Base-by-base conservation (phyloP, 202 grass and related monocot genomes). In the Musa balbisiana region DNA sequence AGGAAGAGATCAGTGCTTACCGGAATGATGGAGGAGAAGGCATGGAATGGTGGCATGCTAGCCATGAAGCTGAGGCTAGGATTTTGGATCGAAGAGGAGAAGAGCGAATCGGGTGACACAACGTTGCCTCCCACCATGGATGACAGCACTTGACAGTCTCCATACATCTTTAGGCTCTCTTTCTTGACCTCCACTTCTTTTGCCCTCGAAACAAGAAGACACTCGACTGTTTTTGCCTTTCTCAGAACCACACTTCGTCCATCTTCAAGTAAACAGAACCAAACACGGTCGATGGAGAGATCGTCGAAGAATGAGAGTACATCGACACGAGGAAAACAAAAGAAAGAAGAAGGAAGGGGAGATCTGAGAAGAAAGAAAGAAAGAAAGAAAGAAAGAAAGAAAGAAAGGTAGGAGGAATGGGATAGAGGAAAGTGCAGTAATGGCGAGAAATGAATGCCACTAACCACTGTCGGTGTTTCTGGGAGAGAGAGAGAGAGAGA, bases 101-200 rank as follows among this genome's bases (percentile, higher is more conserved):
- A 99, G 81, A 99, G 83, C 62, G 87, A 86, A 71, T 95, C 95
- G 51, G 85, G 75, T 10, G 95, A 85, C 52, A 86, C 79, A 16
- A 58, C 78, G 16, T 53, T 73, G 3, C 78, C 78, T 43, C 69
- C 69, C 23, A 85, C 81, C 83, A 92, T 89, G 26, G 91, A 89
- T 6, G 95, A 88, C 73, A 95, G 80, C 16, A 99, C 91, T 80
- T 99, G 95, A 71, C 95, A 99, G 85, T 99, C 95, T 80, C 91
- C 95, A 54, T 95, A 99, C 91, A 99, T 99, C 55, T 52, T 87
- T 20, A 22, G 9, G 9, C 77, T 56, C 26, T 77, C n/a, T 29
- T 49, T 21, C 20, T 10, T 6, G 49, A 8, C 16, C 68, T 23
- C 25, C 55, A 4, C 64, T 67, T 67, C 64, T 23, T 3, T 65